Base-by-base conservation (phyloP, 495 filamentous ascomycete species). In the Xylona heveae region DNA sequence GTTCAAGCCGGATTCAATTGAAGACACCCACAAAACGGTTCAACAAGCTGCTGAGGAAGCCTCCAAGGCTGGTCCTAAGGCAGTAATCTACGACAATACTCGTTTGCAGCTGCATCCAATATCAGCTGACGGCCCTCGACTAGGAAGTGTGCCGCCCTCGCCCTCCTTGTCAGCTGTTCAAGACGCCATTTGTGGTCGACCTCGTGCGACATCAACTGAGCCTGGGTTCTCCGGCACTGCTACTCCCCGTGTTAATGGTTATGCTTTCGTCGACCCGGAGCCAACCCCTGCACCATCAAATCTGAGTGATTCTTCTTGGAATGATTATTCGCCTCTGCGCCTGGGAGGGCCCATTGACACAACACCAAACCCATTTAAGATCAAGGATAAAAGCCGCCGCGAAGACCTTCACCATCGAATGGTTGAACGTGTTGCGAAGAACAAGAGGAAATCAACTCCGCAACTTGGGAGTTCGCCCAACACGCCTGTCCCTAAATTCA, bases 251-350 rank as follows among this genome's bases (percentile, higher is more conserved):
- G 79, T 95, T 0, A 80, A 81, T 34, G 88, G 88, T 14, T 97
- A 93, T 44, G 69, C 78, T 2, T 95, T 94, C 50, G 88, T 97
- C 25, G 83, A 92, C 40, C 77, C 90, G 42, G 74, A 80, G 26
- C 65, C 67, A 0, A 53, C 57, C 5, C 37, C 45, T 6, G 43
- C 30, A 15, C 27, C 25, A 12, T 42, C 33, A 14, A 17, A n/a
- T 24, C 24, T 12, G 6, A 44, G 36, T 10, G 39, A 29, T 15
- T 38, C 13, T n/a, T 35, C 4, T 34, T 43, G 3, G 36, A 42
- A 17, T 38, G 47, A 51, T 14, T 50, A 51, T 23, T 39, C 52
- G 2, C 37, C 52, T 0, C 42, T 40, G 19, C 31, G 32, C n/a
- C 64, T 80, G 3, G 71, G 68, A 4, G 23, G 13, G 23, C 56